Base-by-base conservation (phyloP, 108 stramenopile genomes). In the Skeletonema potamos region DNA sequence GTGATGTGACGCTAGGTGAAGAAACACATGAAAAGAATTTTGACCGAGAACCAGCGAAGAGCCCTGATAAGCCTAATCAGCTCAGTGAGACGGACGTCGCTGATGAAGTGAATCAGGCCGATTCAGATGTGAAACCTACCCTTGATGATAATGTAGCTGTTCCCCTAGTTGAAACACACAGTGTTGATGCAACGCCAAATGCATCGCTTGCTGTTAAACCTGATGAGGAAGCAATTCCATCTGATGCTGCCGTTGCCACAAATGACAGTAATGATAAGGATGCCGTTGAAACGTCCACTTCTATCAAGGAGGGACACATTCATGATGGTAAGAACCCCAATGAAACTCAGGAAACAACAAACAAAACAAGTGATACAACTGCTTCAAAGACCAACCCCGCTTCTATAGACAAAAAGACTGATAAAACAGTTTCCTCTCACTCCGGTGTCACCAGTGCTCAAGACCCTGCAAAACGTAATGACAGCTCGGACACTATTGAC, bases 201-300 rank as follows among this genome's bases (percentile, higher is more conserved):
- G 64, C 62, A 55, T 39, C 36, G 0, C 54, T 57, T 8, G 64
- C 70, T 39, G 33, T 28, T 39, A 33, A 51, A 34, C 62, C 59
- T 12, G 59, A 44, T 64, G 66, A 73, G 46, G 72, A 60, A 33
- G 64, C 69, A 27, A 80, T 68, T 28, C 54, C 72, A 11, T 68
- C 46, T 37, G 62, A 51, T 33, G 63, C 43, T 26, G 44, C 11
- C n/a, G 68, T 27, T 18, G 15, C 30, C 13, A 6, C 36, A 61
- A 56, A 33, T 18, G 59, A 20, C 1, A 18, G 15, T 28, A 46
- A 17, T 27, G 27, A 6, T 17, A 24, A 8, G 1, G 20, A 70
- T 43, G 37, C n/a, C 18, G n/a, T 9, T 8, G 64, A 22, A 46
- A 9, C 46, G 8, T 44, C 62, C 62, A 20, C n/a, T 33, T 3